These are phyloP conservation scores for Pascua sp. DNA, from an alignment of 1,284 basidiomycete genomes.

Conservation along the genomic window DNA sequence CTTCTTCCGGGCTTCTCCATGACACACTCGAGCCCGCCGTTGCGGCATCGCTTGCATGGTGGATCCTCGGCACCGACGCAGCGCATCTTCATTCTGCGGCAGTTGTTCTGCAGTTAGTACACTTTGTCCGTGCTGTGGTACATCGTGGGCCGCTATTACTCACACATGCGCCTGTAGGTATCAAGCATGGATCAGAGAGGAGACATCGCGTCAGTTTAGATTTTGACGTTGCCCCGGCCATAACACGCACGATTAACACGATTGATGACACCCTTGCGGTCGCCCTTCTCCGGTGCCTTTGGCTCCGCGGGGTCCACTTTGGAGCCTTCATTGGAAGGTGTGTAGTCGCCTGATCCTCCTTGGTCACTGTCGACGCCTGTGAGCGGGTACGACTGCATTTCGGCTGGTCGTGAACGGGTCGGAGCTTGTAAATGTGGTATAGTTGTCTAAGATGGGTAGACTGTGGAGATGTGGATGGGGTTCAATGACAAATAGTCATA, in stretches of 20 bases:
- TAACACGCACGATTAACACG: conserved; percentile 45
- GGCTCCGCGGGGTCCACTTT: background rate
- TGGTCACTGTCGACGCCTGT: conserved; percentile 3
- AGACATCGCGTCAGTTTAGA: background rate
- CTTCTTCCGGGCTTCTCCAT: conserved; percentile 84
- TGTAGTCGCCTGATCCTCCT: conserved; percentile 14
- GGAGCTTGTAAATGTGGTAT: background rate
- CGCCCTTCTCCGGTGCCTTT: conserved; percentile 18
- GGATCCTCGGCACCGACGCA: conserved; percentile 74
- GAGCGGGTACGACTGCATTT: conserved; percentile 11
- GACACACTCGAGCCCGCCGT: conserved; percentile 78
- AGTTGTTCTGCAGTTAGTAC: conserved; percentile 40
- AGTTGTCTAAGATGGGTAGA: background rate
- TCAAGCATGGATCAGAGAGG: background rate
- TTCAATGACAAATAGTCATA: background rate
- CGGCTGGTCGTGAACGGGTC: background rate
- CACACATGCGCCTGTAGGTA: conserved; percentile 39
- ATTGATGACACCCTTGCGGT: conserved; percentile 41
- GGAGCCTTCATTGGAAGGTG: too few relatives aligned
- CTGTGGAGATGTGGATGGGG: background rate
- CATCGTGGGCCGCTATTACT: conserved; percentile 6
- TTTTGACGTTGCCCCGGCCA: background rate
- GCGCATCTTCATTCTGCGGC: conserved; percentile 58
- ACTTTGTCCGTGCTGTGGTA: background rate
- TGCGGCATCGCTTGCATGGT: conserved; percentile 83